phyloP scores from a whole-genome alignment of 257 asterid species.

The Voacanga thouarsii region DNA sequence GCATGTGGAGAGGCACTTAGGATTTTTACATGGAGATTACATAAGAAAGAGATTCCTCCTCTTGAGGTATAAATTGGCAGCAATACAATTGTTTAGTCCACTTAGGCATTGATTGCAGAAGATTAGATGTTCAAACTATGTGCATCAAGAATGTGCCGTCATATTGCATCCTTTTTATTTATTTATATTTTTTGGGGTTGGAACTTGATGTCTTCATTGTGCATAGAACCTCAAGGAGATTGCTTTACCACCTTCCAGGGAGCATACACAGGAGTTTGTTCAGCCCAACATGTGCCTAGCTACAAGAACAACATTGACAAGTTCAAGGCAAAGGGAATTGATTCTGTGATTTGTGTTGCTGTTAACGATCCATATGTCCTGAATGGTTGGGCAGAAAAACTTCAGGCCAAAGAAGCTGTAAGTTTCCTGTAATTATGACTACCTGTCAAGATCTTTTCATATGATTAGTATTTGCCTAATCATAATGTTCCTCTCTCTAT shows the following conservation, averaged over 20 bases:
- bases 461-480: neutral
- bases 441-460: neutral
- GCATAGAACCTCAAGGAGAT: conserved; percentile 5
- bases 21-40: neutral
- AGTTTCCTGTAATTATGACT: conserved; percentile 27
- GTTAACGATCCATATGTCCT: conserved; percentile 82
- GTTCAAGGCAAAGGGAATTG: conserved; percentile 84
- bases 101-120: neutral
- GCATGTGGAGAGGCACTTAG: neutral
- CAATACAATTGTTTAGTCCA: neutral
- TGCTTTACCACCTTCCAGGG: conserved; percentile 44
- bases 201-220: conserved; percentile 3
- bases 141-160: neutral
- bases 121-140: neutral
- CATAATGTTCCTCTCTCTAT: neutral
- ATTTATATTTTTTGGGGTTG: neutral
- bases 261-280: conserved; percentile 92
- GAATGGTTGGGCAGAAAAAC: conserved; percentile 94
- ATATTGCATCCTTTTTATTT: neutral
- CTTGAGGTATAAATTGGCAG: neutral
- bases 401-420: conserved; percentile 83
- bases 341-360: conserved; percentile 86
- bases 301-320: conserved; percentile 71
- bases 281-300: conserved; percentile 90
- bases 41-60: neutral